phyloP scores from a whole-genome alignment of 768 basidiomycete genomes.

The Termitomyces sp. region DNA sequence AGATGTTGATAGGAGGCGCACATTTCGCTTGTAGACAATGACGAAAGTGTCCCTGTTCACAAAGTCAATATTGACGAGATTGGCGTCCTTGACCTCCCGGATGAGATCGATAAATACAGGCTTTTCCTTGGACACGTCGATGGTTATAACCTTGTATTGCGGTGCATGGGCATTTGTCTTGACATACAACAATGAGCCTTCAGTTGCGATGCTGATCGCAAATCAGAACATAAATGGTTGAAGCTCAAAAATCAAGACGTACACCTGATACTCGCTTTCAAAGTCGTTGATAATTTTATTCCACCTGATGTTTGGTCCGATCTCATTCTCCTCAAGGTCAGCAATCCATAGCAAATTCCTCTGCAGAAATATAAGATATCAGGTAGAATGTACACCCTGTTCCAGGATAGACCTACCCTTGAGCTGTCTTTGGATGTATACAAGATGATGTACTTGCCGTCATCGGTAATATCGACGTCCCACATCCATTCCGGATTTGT shows the following conservation, averaged over 20 bases:
- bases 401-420: conserved; percentile 34
- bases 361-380: conserved; percentile 27
- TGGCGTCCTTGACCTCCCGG: conserved; percentile 61
- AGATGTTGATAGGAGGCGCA: conserved; percentile 25
- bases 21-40: conserved; percentile 68
- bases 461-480: conserved; percentile 50
- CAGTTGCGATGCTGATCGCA: conserved; percentile 51
- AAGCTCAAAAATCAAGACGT: conserved; percentile 20
- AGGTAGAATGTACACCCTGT: neutral
- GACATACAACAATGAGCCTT: conserved; percentile 58
- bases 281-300: conserved; percentile 66
- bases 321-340: conserved; percentile 53
- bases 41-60: conserved; percentile 55
- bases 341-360: conserved; percentile 75
- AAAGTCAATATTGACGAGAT: conserved; percentile 42
- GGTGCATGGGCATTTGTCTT: conserved; percentile 64
- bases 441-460: conserved; percentile 60
- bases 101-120: conserved; percentile 55
- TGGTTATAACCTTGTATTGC: conserved; percentile 57
- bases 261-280: conserved; percentile 63
- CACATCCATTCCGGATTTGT: conserved; percentile 66
- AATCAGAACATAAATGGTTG: conserved; percentile 3
- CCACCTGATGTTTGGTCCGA: conserved; percentile 67
- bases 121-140: conserved; percentile 51
- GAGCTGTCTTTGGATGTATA: conserved; percentile 56